phyloP scores from a whole-genome alignment of 2,329 filamentous ascomycete genomes.

The Phialophora tarda region DNA sequence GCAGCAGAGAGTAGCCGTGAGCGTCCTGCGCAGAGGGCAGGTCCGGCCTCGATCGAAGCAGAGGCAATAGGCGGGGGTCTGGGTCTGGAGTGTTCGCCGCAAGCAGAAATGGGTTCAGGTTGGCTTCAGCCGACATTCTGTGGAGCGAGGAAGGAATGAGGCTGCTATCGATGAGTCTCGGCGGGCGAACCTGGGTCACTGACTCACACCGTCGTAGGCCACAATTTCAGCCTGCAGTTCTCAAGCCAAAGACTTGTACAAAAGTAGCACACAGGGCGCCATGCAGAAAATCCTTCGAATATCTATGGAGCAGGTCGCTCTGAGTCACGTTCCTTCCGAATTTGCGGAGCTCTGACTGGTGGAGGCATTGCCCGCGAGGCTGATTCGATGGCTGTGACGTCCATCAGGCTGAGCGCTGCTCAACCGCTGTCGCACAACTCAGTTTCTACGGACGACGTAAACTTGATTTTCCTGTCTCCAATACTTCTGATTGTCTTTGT shows the following conservation, averaged over 20 bases:
- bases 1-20: conserved; percentile 91
- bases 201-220: neutral
- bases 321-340: conserved; percentile 1
- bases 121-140: conserved; percentile 27
- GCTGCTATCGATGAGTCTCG: neutral
- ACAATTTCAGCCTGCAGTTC: neutral
- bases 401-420: conserved; percentile 17
- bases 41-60: conserved; percentile 75
- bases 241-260: neutral
- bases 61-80: conserved; percentile 71
- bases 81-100: conserved; percentile 72
- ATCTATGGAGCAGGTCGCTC: neutral
- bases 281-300: neutral
- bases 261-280: neutral
- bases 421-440: neutral
- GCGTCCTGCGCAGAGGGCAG: conserved; percentile 82
- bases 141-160: no score
- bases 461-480: neutral
- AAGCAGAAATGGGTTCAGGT: conserved; percentile 69
- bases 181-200: neutral
- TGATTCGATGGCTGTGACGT: conserved; percentile 26
- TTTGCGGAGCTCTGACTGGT: conserved; percentile 10
- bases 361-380: conserved; percentile 10
- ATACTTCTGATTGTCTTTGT: neutral
- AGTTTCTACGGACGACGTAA: conserved; percentile 1